These are phyloP conservation scores for Puccinia polysora DNA, from an alignment of 1,284 basidiomycete genomes.

Conservation along the genomic window DNA sequence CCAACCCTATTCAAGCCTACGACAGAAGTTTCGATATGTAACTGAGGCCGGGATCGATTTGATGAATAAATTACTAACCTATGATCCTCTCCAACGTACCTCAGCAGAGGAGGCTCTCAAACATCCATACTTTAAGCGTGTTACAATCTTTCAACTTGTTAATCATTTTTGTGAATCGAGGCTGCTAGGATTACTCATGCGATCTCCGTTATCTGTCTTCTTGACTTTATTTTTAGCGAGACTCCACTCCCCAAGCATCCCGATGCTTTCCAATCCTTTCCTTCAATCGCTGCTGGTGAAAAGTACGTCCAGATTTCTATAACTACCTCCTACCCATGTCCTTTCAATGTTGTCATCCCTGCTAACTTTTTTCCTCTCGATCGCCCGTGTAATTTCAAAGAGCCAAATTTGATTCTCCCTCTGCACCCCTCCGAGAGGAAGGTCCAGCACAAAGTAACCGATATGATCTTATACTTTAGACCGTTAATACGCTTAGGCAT, in stretches of 20 bases:
- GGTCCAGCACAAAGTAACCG: slow-evolving; percentile 18
- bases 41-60: slow-evolving; percentile 79
- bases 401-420: slow-evolving; percentile 42
- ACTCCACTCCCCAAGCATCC: slow-evolving; percentile 92
- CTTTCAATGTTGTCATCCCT: background rate
- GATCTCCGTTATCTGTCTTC: slow-evolving; percentile 11
- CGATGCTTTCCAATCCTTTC: slow-evolving; percentile 94
- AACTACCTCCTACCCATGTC: background rate
- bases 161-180: background rate
- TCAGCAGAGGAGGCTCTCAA: slow-evolving; percentile 78
- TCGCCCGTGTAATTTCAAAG: background rate
- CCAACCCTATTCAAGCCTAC: slow-evolving; percentile 56
- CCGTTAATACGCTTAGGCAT: background rate
- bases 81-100: slow-evolving; percentile 79
- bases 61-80: slow-evolving; percentile 73
- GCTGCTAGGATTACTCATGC: slow-evolving; percentile 22
- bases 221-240: slow-evolving; percentile 61
- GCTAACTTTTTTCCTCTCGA: background rate
- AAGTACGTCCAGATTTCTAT: slow-evolving; percentile 59
- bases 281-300: slow-evolving; percentile 92
- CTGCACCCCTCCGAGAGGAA: slow-evolving; percentile 31
- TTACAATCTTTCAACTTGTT: slow-evolving; percentile 44
- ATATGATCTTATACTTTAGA: slow-evolving; percentile 30
- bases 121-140: slow-evolving; percentile 87
- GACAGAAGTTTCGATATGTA: slow-evolving; percentile 67